phyloP scores from a whole-genome alignment of 2,329 filamentous ascomycete genomes.

The Ophiostoma quercus region DNA sequence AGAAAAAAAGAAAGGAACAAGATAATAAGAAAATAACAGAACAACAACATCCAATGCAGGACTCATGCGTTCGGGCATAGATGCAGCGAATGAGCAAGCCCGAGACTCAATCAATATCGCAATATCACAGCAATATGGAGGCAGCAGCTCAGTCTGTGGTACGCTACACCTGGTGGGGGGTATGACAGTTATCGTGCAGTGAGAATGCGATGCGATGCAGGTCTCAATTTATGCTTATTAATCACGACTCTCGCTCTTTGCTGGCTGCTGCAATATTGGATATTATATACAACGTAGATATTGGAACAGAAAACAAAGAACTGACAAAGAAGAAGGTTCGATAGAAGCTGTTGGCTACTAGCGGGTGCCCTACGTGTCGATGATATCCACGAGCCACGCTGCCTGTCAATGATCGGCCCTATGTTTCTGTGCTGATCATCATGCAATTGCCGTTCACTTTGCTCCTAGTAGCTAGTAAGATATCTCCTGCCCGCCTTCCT shows the following conservation, averaged over 20 bases:
- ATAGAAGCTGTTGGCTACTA: not conserved
- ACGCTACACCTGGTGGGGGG: slow-evolving; percentile 9
- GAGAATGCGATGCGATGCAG: not conserved
- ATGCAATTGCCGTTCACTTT: too few relatives aligned
- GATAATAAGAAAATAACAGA: too few relatives aligned
- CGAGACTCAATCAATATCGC: not conserved
- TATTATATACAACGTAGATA: not conserved
- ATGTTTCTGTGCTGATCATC: too few relatives aligned
- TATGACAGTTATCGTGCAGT: not conserved
- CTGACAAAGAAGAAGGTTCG: slow-evolving; percentile 3
- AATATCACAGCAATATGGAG: too few relatives aligned
- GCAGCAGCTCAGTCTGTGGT: not conserved
- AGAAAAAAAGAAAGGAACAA: too few relatives aligned
- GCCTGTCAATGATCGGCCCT: too few relatives aligned
- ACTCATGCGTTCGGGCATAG: too few relatives aligned
- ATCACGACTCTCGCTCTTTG: not conserved
- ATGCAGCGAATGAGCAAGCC: too few relatives aligned
- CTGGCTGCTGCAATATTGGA: not conserved
- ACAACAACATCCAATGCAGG: too few relatives aligned
- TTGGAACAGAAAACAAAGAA: not conserved
- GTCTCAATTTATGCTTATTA: not conserved
- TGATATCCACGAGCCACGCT: too few relatives aligned
- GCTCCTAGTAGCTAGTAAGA: too few relatives aligned
- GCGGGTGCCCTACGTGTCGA: not conserved
- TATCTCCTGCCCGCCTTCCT: not conserved